A percentile compares a stretch with the other conserved stretches of the same genome.
Conservation (phyloP, 1,284 basidiomycete genomes). For the Sanguinoderma infundibulare region DNA sequence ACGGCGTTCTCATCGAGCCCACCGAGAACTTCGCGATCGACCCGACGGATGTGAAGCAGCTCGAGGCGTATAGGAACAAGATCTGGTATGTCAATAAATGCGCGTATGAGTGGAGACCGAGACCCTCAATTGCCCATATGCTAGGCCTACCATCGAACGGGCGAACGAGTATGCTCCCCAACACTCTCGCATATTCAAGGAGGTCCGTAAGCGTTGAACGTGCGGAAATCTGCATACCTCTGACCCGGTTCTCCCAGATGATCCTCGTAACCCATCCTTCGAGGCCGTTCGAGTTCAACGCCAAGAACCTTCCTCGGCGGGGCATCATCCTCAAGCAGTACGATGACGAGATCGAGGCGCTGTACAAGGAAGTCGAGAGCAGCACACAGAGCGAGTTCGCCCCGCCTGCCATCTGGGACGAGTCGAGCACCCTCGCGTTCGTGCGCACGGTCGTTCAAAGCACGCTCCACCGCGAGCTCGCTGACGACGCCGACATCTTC, state of each 20-base stretch:
- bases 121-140: too few species aligned
- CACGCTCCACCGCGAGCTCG: constrained; percentile 29
- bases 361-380: constrained; percentile 38
- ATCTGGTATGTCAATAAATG: constrained; percentile 34
- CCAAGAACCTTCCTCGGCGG: constrained; percentile 40
- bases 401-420: constrained; percentile 35
- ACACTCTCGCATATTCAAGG: constrained; percentile 46
- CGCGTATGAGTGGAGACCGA: neutral
- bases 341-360: constrained; percentile 37
- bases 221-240: too few species aligned
- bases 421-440: constrained; percentile 28
- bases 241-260: constrained; percentile 32
- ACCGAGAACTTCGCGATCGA: constrained; percentile 35
- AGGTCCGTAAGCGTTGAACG: constrained; percentile 17
- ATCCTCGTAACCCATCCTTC: constrained; percentile 36
- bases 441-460: constrained; percentile 33
- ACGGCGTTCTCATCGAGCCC: constrained; percentile 48
- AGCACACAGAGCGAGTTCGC: constrained; percentile 33
- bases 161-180: constrained; percentile 45
- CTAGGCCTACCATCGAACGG: constrained; percentile 42
- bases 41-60: constrained; percentile 32
- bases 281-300: constrained; percentile 42
- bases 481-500: constrained; percentile 44
- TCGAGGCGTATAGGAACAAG: constrained; percentile 37
- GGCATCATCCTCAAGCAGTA: constrained; percentile 40